Conservation (phyloP, 2,329 filamentous ascomycete genomes). For the Pseudogymnoascus pannorum region DNA sequence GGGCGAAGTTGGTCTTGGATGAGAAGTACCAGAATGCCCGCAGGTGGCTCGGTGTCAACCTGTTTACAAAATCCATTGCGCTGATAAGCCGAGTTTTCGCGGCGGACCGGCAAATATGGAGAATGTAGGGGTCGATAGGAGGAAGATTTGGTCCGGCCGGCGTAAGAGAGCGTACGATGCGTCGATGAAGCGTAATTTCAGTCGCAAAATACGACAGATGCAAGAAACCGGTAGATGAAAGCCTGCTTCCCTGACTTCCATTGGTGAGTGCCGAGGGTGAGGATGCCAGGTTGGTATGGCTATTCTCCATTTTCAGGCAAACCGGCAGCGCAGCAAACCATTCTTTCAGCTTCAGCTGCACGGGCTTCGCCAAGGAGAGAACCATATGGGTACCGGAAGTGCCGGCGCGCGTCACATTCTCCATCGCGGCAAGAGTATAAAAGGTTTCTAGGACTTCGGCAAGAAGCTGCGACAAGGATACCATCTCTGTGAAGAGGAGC, state of each 20-base stretch:
- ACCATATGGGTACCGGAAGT: conserved; percentile 65
- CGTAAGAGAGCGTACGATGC: conserved; percentile 76
- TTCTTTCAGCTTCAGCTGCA: conserved; percentile 74
- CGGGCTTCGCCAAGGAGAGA: conserved; percentile 68
- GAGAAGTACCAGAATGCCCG: conserved; percentile 91
- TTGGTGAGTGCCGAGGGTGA: conserved; percentile 33
- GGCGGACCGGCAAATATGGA: conserved; percentile 87
- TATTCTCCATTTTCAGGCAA: conserved; percentile 56
- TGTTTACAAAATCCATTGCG: conserved; percentile 95
- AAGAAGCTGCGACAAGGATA: conserved; percentile 66
- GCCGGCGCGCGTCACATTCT: conserved; percentile 58
- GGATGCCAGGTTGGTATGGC: conserved; percentile 29
- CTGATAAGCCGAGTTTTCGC: conserved; percentile 92
- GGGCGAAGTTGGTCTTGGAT: conserved; percentile 82
- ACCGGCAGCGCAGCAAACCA: conserved; percentile 66
- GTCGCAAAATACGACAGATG: conserved; percentile 91
- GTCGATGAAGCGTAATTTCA: conserved; percentile 86
- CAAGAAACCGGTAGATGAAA: conserved; percentile 65
- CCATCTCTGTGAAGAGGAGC: conserved; percentile 67
- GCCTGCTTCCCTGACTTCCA: conserved; percentile 24
- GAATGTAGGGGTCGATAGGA: conserved; percentile 67
- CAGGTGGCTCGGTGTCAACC: conserved; percentile 76
- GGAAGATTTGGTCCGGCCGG: conserved; percentile 29
- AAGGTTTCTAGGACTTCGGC: conserved; percentile 77
- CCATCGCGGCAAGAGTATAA: conserved; percentile 71